These are phyloP conservation scores for Lactifluus piperatus DNA, from an alignment of 768 basidiomycete species.

Conservation along the genomic window DNA sequence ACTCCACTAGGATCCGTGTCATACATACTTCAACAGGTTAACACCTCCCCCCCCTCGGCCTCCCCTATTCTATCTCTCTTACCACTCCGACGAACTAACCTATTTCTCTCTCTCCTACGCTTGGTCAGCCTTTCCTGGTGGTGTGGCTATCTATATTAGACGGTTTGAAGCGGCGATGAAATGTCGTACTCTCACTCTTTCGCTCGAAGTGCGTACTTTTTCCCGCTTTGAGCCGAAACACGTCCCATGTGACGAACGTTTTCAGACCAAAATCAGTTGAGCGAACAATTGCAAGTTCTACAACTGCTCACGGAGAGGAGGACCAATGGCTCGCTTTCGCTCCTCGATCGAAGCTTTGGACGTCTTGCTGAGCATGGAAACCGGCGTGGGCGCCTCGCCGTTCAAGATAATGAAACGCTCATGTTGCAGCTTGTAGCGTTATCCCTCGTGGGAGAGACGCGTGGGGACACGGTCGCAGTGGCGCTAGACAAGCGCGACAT, in stretches of 20 bases:
- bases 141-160: no score
- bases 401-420: constrained; percentile 11
- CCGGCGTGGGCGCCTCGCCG: constrained; percentile 10
- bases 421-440: constrained; percentile 14
- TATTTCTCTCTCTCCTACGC: not conserved
- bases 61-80: constrained; percentile 9
- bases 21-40: not conserved
- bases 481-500: constrained; percentile 14
- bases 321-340: not conserved
- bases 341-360: not conserved
- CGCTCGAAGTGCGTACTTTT: constrained; percentile 8
- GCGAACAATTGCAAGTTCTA: constrained; percentile 11
- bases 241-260: no score
- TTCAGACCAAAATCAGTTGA: constrained; percentile 15
- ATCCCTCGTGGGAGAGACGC: constrained; percentile 15
- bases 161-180: constrained; percentile 8
- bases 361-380: not conserved
- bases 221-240: no score
- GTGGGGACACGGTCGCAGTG: constrained; percentile 14
- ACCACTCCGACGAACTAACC: constrained; percentile 6
- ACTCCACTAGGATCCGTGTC: not conserved
- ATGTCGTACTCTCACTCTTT: constrained; percentile 10
- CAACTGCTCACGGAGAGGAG: constrained; percentile 5
- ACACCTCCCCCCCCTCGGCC: not conserved
- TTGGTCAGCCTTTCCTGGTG: not conserved